phyloP scores from a whole-genome alignment of 2,329 filamentous ascomycete genomes.

The Colletotrichum tabaci region DNA sequence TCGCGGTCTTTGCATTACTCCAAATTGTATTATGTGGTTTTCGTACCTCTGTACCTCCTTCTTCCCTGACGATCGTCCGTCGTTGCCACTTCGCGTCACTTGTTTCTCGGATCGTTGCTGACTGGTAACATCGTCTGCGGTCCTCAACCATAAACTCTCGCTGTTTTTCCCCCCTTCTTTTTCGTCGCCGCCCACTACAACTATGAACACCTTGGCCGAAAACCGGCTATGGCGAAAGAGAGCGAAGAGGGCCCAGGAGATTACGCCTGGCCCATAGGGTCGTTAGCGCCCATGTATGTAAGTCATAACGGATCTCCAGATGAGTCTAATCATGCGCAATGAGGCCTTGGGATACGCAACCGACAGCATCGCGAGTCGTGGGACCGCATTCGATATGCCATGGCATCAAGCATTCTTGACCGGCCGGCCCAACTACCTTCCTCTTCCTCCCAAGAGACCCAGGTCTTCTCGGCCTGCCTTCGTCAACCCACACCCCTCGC shows the following conservation, averaged over 20 bases:
- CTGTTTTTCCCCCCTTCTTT: background rate
- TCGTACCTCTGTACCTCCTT: background rate
- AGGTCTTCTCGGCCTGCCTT: slow-evolving; percentile 5
- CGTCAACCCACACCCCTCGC: slow-evolving; percentile 19
- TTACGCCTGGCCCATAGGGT: slow-evolving; percentile 34
- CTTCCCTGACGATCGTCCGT: slow-evolving; percentile 3
- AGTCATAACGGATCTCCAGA: slow-evolving; percentile 41
- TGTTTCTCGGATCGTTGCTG: slow-evolving; percentile 12
- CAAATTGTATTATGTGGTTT: background rate
- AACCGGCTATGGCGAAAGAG: slow-evolving; percentile 21
- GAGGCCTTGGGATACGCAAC: slow-evolving; percentile 37
- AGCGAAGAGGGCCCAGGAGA: slow-evolving; percentile 35
- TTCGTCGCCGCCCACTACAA: too few relatives aligned
- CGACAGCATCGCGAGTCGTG: slow-evolving; percentile 41
- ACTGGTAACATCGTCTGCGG: slow-evolving; percentile 4
- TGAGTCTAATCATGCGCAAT: slow-evolving; percentile 40
- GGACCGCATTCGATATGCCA: slow-evolving; percentile 26
- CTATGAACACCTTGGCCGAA: slow-evolving; percentile 1
- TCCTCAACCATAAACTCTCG: slow-evolving; percentile 35
- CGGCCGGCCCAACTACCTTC: slow-evolving; percentile 32
- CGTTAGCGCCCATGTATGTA: slow-evolving; percentile 41
- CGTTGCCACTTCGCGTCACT: background rate
- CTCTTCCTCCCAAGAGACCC: slow-evolving; percentile 24
- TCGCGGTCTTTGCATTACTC: background rate
- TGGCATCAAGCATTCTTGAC: slow-evolving; percentile 21